These are phyloP conservation scores for Conoideocrella luteorostrata DNA, from an alignment of 2,329 filamentous ascomycete genomes.

Conservation along the genomic window DNA sequence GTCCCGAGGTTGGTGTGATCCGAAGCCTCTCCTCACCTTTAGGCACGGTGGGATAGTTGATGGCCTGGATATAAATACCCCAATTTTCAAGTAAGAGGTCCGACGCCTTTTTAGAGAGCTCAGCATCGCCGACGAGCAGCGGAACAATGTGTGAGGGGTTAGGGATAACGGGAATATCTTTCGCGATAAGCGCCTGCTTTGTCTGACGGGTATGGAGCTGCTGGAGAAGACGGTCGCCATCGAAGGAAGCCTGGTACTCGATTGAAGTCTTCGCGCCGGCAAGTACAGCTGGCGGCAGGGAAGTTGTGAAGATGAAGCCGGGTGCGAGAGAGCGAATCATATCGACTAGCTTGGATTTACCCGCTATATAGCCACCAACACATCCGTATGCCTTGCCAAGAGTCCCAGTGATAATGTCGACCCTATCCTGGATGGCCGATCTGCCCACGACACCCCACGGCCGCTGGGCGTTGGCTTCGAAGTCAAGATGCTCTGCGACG, in stretches of 20 bases:
- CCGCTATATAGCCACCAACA: slow-evolving; percentile 96
- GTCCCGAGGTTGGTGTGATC: slow-evolving; percentile 92
- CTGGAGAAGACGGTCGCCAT: slow-evolving; percentile 83
- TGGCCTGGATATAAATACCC: slow-evolving; percentile 94
- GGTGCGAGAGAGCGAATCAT: slow-evolving; percentile 90
- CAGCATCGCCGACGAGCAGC: slow-evolving; percentile 87
- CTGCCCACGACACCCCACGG: too few species aligned
- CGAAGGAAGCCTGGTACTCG: slow-evolving; percentile 82
- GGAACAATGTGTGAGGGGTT: slow-evolving; percentile 97
- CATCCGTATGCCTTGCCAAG: slow-evolving; percentile 97
- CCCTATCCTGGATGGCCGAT: slow-evolving; percentile 91
- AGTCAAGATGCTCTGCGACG: slow-evolving; percentile 96
- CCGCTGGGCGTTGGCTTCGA: slow-evolving; percentile 76
- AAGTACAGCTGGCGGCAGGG: slow-evolving; percentile 93
- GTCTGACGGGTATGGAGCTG: slow-evolving; percentile 94
- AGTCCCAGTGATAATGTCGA: slow-evolving; percentile 97
- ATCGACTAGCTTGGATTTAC: slow-evolving; percentile 79
- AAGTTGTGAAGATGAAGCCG: slow-evolving; percentile 98
- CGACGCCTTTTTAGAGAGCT: slow-evolving; percentile 83
- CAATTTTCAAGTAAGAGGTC: slow-evolving; percentile 87
- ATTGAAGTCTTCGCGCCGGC: slow-evolving; percentile 87
- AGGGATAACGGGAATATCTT: slow-evolving; percentile 91
- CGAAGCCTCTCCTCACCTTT: slow-evolving; percentile 93
- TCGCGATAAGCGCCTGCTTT: slow-evolving; percentile 71
- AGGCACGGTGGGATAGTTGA: slow-evolving; percentile 98